Percentiles rank a stretch among this genome's conserved stretches.
Evolutionary conservation across 2,329 filamentous ascomycete species (phyloP).

Genomic region (Herpotrichia juniperi): DNA sequence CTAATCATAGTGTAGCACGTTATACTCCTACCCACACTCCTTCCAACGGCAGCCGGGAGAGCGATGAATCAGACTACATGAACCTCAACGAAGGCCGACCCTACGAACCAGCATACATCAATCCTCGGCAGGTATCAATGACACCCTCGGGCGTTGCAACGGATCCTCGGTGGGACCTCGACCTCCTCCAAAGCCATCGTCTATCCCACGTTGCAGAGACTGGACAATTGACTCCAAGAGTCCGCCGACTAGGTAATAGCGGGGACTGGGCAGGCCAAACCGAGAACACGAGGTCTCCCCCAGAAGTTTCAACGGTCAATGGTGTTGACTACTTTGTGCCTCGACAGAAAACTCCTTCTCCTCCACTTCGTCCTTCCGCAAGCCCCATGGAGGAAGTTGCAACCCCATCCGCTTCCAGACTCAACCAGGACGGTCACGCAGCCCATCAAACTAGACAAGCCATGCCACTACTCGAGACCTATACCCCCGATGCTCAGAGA

Average conservation of each 20-base stretch:
- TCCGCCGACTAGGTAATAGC: slow-evolving; percentile 44
- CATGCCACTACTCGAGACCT: slow-evolving; percentile 44
- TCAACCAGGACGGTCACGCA: slow-evolving; percentile 29
- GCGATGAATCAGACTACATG: slow-evolving; percentile 45
- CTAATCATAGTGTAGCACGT: slow-evolving; percentile 27
- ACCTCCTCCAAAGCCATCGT: slow-evolving; percentile 54
- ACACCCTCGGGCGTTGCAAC: slow-evolving; percentile 24
- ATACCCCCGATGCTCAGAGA: slow-evolving; percentile 37
- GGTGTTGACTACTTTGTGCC: slow-evolving; percentile 47
- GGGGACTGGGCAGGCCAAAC: slow-evolving; percentile 46
- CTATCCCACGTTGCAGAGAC: slow-evolving; percentile 58
- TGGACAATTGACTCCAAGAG: slow-evolving; percentile 52
- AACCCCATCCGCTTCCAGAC: slow-evolving; percentile 17
- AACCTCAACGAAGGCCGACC: slow-evolving; percentile 33
- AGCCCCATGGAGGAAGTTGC: slow-evolving; percentile 21
- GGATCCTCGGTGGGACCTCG: slow-evolving; percentile 43
- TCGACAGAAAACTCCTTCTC: slow-evolving; percentile 42
- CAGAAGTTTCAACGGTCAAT: slow-evolving; percentile 31
- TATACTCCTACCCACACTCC: slow-evolving; percentile 25
- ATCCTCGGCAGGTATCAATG: slow-evolving; percentile 15
- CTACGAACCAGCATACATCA: slow-evolving; percentile 43
- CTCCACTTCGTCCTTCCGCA: slow-evolving; percentile 30
- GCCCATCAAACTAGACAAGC: slow-evolving; percentile 36
- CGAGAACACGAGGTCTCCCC: slow-evolving; percentile 32
- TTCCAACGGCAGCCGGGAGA: slow-evolving; percentile 35